Percentiles rank a stretch among this genome's conserved stretches.
Evolutionary conservation across 2,329 filamentous ascomycete species (phyloP).

Genomic region (Phyllachora maydis): DNA sequence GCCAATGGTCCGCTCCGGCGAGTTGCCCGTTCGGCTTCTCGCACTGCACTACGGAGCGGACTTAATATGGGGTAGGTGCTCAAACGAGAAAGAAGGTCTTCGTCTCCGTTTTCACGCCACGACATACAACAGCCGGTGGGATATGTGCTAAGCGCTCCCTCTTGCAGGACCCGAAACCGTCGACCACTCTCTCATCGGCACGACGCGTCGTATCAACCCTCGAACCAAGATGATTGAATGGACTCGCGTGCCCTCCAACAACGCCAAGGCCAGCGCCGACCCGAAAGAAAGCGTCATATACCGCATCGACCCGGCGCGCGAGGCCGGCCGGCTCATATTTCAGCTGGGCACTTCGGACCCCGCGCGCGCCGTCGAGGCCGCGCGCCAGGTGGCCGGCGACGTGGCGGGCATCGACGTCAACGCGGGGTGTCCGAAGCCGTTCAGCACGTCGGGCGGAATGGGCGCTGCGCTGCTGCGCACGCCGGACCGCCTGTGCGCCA

Average conservation of each 20-base stretch:
- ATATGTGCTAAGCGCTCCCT: no score
- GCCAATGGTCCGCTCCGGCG: slow-evolving; percentile 95
- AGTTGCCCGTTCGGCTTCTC: slow-evolving; percentile 72
- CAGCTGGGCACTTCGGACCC: slow-evolving; percentile 82
- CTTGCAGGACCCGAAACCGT: slow-evolving; percentile 69
- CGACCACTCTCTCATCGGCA: slow-evolving; percentile 79
- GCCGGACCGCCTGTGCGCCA: slow-evolving; percentile 65
- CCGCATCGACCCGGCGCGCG: slow-evolving; percentile 57
- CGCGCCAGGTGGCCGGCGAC: slow-evolving; percentile 64
- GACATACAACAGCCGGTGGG: background rate
- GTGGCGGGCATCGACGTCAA: slow-evolving; percentile 94
- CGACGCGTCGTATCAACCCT: slow-evolving; percentile 56
- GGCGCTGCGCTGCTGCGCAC: slow-evolving; percentile 75
- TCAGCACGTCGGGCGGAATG: slow-evolving; percentile 88
- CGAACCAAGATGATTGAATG: slow-evolving; percentile 69
- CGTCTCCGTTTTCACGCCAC: no score
- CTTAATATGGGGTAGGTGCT: slow-evolving; percentile 78
- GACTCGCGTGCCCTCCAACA: slow-evolving; percentile 54
- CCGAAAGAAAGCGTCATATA: slow-evolving; percentile 54
- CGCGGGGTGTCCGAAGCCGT: slow-evolving; percentile 94
- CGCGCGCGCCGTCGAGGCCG: slow-evolving; percentile 63
- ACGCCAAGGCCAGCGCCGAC: slow-evolving; percentile 30
- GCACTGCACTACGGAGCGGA: slow-evolving; percentile 92
- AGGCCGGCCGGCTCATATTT: slow-evolving; percentile 62
- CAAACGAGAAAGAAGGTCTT: no score